phyloP scores from a whole-genome alignment of 2,329 filamentous ascomycete genomes.

The Colletotrichum salicis region DNA sequence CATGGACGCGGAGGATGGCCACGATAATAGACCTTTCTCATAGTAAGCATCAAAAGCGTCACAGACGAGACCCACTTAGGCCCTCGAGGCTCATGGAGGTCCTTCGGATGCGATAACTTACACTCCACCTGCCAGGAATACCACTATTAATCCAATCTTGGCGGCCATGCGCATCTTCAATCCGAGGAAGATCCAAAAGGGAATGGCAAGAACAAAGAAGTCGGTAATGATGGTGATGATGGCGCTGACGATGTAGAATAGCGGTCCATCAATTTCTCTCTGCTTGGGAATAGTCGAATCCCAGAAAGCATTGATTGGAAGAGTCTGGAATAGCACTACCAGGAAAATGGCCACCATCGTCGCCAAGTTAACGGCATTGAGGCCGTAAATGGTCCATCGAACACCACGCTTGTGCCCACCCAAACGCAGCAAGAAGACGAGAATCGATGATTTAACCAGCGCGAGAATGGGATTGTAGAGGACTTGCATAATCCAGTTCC shows the following conservation, averaged over 20 bases:
- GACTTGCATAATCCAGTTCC: constrained; percentile 42
- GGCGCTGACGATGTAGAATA: constrained; percentile 14
- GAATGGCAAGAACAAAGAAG: constrained; percentile 41
- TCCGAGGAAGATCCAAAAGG: constrained; percentile 52
- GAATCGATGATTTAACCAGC: constrained; percentile 47
- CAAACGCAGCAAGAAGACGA: constrained; percentile 46
- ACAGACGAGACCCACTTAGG: too few relatives aligned
- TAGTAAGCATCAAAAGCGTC: constrained; percentile 14
- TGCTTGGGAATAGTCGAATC: constrained; percentile 28
- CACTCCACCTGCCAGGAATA: constrained; percentile 52
- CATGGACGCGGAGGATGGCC: constrained; percentile 17
- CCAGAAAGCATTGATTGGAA: constrained; percentile 48
- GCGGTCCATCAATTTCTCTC: not conserved
- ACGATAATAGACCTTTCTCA: not conserved
- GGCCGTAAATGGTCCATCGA: constrained; percentile 39
- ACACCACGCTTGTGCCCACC: constrained; percentile 44
- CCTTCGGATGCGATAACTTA: constrained; percentile 38
- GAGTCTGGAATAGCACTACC: constrained; percentile 52
- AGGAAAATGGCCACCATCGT: constrained; percentile 50
- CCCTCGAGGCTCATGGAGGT: not conserved
- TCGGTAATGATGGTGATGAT: constrained; percentile 28
- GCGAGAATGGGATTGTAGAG: constrained; percentile 59
- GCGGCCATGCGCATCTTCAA: constrained; percentile 50
- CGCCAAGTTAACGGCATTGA: constrained; percentile 48
- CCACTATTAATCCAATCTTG: constrained; percentile 51